Base-by-base conservation (phyloP, 768 basidiomycete genomes). In the Russula foetens region DNA sequence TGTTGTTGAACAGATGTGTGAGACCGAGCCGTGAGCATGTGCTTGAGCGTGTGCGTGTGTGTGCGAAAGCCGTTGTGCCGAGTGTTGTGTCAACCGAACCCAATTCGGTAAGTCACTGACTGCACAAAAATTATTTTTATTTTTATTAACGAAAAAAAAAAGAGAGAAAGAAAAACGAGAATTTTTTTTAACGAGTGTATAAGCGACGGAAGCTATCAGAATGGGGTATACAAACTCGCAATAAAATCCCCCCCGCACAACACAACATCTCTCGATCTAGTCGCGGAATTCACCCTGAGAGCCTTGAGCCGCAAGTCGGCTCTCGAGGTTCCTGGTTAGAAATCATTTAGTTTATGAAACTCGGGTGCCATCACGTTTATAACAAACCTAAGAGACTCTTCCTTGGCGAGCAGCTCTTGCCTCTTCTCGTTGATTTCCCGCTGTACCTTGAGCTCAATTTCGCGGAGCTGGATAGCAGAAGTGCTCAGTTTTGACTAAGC, bases 341-440 rank as follows among this genome's bases (percentile, higher is more conserved):
- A 19, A 49, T 17, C 39, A 17, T 2, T 12, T n/a, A 12, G 12
- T 47, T 43, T 31, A 23, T 3, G 51, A 55, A 46, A 28, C 46
- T 60, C 12, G 60, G 39, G 24, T 17, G 17, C 2, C 7, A 38
- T 29, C 33, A 39, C 51, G 26, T 51, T 38, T 19, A 19, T 56
- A n/a, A 56, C 81, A 55, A 62, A 90, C 88, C 89, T 83, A 68
- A 92, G 88, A 46, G 90, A 90, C 73, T 97, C 95, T 72, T 97
- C 96, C 73, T 96, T 97, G 43, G 96, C 97, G 69, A 97, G 76
- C 63, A 98, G 76, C 71, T 98, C 96, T 72, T 98, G 96, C 70
- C 94, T 81, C 78, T 96, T 95, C 79, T 98, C 91, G 71, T 90
- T 92, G 74, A 99, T 92, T 79, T 99, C 97, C 51, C 97, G 84